phyloP scores from a whole-genome alignment of 2,329 filamentous ascomycete genomes.

The Monilinia vaccinii-corymbosi region DNA sequence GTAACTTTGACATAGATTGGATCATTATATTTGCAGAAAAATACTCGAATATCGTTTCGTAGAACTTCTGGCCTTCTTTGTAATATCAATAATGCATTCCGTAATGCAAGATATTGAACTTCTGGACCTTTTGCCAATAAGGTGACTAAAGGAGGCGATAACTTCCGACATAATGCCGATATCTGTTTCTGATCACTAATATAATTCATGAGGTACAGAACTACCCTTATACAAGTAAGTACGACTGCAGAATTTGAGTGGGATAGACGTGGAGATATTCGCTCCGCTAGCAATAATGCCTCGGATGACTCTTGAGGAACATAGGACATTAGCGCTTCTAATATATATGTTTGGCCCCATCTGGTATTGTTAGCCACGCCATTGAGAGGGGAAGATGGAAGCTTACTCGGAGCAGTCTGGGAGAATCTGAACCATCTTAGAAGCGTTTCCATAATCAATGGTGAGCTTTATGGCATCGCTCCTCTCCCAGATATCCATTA shows the following conservation, averaged over 20 bases:
- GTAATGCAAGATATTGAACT: constrained; percentile 92
- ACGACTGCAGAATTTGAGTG: constrained; percentile 97
- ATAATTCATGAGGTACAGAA: constrained; percentile 98
- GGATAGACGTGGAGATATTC: constrained; percentile 89
- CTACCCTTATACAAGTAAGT: constrained; percentile 89
- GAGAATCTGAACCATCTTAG: constrained; percentile 94
- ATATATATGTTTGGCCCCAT: constrained; percentile 98
- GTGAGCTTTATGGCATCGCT: constrained; percentile 97
- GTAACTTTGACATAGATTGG: constrained; percentile 99
- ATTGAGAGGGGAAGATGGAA: neutral
- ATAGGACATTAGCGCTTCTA: constrained; percentile 96
- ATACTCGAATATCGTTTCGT: constrained; percentile 93
- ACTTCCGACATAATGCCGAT: constrained; percentile 75
- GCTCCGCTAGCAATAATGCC: constrained; percentile 80
- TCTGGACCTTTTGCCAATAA: constrained; percentile 92
- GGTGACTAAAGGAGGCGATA: constrained; percentile 91
- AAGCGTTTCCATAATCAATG: constrained; percentile 94
- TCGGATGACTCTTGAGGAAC: constrained; percentile 86
- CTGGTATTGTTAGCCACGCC: constrained; percentile 35
- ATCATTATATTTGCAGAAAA: constrained; percentile 99
- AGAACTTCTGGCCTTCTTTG: constrained; percentile 89
- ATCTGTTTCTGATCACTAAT: constrained; percentile 88
- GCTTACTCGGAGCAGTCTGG: constrained; percentile 93
- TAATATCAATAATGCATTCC: constrained; percentile 88
- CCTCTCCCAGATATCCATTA: constrained; percentile 98